These are phyloP conservation scores for Phialophora expanda DNA, from an alignment of 2,329 filamentous ascomycete genomes.

Conservation along the genomic window DNA sequence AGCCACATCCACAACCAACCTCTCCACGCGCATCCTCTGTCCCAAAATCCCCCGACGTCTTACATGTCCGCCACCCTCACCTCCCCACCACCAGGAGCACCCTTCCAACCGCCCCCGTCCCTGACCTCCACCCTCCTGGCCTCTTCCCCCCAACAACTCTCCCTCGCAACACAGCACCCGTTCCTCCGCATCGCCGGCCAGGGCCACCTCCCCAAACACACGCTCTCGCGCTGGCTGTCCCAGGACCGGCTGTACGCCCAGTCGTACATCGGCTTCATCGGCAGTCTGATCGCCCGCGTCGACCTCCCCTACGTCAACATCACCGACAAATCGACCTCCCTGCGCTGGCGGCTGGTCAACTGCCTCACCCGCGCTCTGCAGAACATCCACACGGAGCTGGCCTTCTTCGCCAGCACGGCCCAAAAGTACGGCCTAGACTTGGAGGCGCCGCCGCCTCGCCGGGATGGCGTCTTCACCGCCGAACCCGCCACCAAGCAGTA, in stretches of 20 bases:
- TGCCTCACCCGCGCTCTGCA: constrained; percentile 68
- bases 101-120: constrained; percentile 13
- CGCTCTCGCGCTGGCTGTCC: constrained; percentile 69
- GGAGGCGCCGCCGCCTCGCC: constrained; percentile 34
- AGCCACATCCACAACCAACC: constrained; percentile 19
- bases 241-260: constrained; percentile 75
- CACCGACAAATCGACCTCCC: constrained; percentile 42
- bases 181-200: constrained; percentile 70
- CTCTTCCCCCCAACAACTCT: constrained; percentile 25
- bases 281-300: constrained; percentile 67
- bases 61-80: constrained; percentile 7
- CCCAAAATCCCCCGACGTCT: constrained; percentile 3
- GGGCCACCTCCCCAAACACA: constrained; percentile 62
- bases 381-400: constrained; percentile 70
- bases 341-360: constrained; percentile 64
- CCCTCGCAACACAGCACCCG: constrained; percentile 63
- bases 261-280: constrained; percentile 70
- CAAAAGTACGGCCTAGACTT: constrained; percentile 64
- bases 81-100: constrained; percentile 3
- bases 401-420: constrained; percentile 70
- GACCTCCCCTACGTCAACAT: constrained; percentile 56
- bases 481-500: constrained; percentile 59
- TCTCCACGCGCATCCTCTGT: constrained; percentile 1
- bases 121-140: constrained; percentile 34
- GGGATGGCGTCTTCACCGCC: constrained; percentile 40